Base-by-base conservation (phyloP, 164 flowering plant species). In the Magnolia kwangsiensis region DNA sequence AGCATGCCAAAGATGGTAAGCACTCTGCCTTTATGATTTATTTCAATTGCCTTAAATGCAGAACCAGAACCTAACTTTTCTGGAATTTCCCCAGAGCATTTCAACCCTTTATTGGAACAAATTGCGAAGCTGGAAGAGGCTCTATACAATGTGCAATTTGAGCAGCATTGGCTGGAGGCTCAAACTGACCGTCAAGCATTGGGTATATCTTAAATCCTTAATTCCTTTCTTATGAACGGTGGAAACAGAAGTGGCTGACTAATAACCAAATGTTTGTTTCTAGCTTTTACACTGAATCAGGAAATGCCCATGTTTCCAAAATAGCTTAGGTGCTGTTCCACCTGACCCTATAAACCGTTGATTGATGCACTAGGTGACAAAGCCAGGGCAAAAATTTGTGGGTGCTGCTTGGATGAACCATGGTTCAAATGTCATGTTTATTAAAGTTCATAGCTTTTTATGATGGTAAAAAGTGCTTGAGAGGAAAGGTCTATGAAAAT, bases 161-260 rank as follows among this genome's bases (percentile, higher is more conserved):
- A 92, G 76, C 99, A 96, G 81, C 98, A 92, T 76, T 96, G 98
- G 98, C 84, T 96, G 8, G 96, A 91, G 85, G 99, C 99, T 75
- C 92, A 92, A 86, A 96, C 98, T 51, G 96, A 94, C 21, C 95
- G 95, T 45, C 99, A 96, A 82, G 91, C 95, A 73, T 77, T 88
- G 74, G 87, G 99, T 95, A 89, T 74, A 72, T n/a, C 18, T 72
- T 20, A 72, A 6, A 16, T 19, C 51, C 55, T 24, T 49, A 16
- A 19, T 67, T 59, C 67, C 1, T 24, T 58, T 73, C 7, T 23
- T 29, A 55, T 63, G 7, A 37, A 37, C 7, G 2, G 45, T 37
- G 45, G 7, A 23, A n/a, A n/a, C 37, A 11, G 24, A 51, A 20
- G 7, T 6, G 37, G n/a, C 51, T 50, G 24, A 55, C 9, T 19